Base-by-base conservation (phyloP, 2,329 filamentous ascomycete species). In the Lachnellula hyalina region DNA sequence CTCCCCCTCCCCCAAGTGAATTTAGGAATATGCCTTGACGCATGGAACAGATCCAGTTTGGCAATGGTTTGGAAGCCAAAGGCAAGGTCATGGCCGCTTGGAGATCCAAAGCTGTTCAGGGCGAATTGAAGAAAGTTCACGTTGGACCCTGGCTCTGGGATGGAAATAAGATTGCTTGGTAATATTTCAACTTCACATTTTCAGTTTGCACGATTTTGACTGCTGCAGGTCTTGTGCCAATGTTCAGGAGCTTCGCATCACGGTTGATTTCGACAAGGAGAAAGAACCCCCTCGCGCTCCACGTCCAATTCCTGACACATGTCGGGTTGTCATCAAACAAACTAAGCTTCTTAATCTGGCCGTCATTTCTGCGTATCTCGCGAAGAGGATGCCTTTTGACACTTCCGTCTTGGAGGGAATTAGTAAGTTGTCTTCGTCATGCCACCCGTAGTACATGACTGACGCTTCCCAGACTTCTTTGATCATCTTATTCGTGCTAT, bases 101-200 rank as follows among this genome's bases (percentile, higher is more conserved):
- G 90, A 73, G 82, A 1, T 87, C 85, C 0, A 74, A 78, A 1
- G 71, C 73, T 0, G 77, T 91, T 6, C 80, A 87, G 68, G 58
- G 71, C 0, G 71, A 73, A 2, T 72, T 92, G 1, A 73, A 75
- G 2, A 71, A 74, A 2, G 75, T 72, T 5, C 45, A 17, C 69
- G 69, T 17, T n/a, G 47, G 66, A 63, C 42, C 51, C 1, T 90
- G 86, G 81, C 81, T 96, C 53, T 91, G 84, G 64, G 91, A 97
- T 73, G 89, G 90, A 28, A 85, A 86, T 65, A 90, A 87, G 70
- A 78, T 99, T 47, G 92, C 90, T 15, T 99, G 94, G 93, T 88
- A 75, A 65, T 75, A 70, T 14, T 17, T 47, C 17, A 57, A 57
- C 32, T 40, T 54, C 38, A 36, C 14, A 12, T 40, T 21, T 11